These are phyloP conservation scores for Russula sp. DNA, from an alignment of 768 basidiomycete species.

Conservation along the genomic window DNA sequence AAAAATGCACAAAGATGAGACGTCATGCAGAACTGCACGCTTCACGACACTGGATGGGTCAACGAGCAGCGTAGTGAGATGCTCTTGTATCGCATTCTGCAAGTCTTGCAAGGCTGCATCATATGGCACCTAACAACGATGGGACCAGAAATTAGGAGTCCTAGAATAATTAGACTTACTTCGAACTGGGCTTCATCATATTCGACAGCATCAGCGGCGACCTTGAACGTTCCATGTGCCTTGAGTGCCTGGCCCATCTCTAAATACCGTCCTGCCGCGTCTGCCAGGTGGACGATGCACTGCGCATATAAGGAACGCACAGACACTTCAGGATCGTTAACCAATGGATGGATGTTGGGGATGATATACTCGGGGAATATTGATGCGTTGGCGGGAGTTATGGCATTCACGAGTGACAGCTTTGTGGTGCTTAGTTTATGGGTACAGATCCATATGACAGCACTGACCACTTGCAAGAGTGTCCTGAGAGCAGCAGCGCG, in stretches of 20 bases:
- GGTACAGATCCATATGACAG: background rate
- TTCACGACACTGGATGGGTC: slow-evolving; percentile 88
- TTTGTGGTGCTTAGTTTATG: slow-evolving; percentile 19
- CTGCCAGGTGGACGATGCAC: slow-evolving; percentile 77
- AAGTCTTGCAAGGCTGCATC: slow-evolving; percentile 83
- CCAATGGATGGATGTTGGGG: slow-evolving; percentile 78
- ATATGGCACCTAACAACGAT: slow-evolving; percentile 69
- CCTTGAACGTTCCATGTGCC: slow-evolving; percentile 67
- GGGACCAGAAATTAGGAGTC: background rate
- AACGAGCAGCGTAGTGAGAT: slow-evolving; percentile 77
- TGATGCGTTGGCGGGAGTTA: slow-evolving; percentile 52
- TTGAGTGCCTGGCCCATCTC: slow-evolving; percentile 92
- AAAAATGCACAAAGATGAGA: slow-evolving; percentile 87
- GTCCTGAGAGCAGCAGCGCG: slow-evolving; percentile 73
- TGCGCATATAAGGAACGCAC: slow-evolving; percentile 77
- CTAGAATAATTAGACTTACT: slow-evolving; percentile 28
- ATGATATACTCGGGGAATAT: slow-evolving; percentile 96
- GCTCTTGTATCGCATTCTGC: slow-evolving; percentile 78
- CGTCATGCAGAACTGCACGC: slow-evolving; percentile 79
- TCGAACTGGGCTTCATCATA: slow-evolving; percentile 78
- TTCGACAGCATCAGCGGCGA: slow-evolving; percentile 56
- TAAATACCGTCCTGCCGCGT: slow-evolving; percentile 78
- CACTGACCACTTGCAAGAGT: slow-evolving; percentile 73
- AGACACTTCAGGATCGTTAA: slow-evolving; percentile 78
- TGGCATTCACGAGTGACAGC: slow-evolving; percentile 61